Evolutionary conservation across 768 basidiomycete genomes (phyloP).

Genomic region (Panaeolus papilionaceus): DNA sequence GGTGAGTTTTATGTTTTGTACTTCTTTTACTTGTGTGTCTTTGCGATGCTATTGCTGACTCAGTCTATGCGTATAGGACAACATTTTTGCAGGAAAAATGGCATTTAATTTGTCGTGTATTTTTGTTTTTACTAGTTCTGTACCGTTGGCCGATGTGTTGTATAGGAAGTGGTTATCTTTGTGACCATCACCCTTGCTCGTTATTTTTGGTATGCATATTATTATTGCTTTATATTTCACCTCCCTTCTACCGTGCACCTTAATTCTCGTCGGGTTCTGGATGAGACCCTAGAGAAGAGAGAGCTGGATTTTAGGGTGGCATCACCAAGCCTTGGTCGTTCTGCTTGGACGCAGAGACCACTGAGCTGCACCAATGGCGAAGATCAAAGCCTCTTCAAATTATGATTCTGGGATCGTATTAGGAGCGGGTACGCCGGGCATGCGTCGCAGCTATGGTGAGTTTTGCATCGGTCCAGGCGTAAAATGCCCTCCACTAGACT

Average conservation of each 20-base stretch:
- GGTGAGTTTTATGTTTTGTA: conserved; percentile 32
- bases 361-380: too few relatives aligned
- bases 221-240: neutral
- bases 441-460: neutral
- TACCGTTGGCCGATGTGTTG: conserved; percentile 68
- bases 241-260: too few relatives aligned
- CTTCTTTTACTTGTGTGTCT: too few relatives aligned
- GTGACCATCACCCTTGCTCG: conserved; percentile 33
- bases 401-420: neutral
- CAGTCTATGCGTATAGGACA: conserved; percentile 37
- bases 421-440: neutral
- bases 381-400: too few relatives aligned
- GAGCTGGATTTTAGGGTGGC: too few relatives aligned
- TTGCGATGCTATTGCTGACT: too few relatives aligned
- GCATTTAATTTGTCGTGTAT: conserved; percentile 90
- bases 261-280: too few relatives aligned
- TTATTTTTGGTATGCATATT: neutral
- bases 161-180: conserved; percentile 85
- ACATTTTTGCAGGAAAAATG: conserved; percentile 70
- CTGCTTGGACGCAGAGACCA: too few relatives aligned
- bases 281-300: too few relatives aligned
- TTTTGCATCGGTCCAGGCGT: neutral
- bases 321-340: too few relatives aligned
- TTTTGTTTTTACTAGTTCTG: conserved; percentile 82
- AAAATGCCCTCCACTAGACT: neutral